Base-by-base conservation (phyloP, 139 green algal genomes). In the Coccomyxa sp. region DNA sequence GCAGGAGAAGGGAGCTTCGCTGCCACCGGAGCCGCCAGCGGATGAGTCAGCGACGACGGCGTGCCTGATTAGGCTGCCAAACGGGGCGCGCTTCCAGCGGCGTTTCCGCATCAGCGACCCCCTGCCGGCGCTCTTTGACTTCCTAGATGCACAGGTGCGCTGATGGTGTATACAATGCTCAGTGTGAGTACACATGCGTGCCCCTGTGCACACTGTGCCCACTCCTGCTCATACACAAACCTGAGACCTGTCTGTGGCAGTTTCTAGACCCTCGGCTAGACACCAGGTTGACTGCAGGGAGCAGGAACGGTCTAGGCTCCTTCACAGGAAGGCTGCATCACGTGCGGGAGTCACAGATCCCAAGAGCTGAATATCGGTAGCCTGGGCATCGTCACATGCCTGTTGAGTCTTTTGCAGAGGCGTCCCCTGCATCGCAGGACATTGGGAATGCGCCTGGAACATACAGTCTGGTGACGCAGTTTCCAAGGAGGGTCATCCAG, bases 41-140 rank as follows among this genome's bases (percentile, higher is more conserved):
- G 76, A 73, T 6, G 37, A 35, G 8, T 24, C 41, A 6, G 31
- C 79, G 73, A 0, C 81, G 7, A 54, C 81, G 7, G 81, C 82
- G 14, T 89, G 85, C 68, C 76, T 90, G 54, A 84, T 96, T 31
- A 78, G 92, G 54, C 79, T 96, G 38, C 92, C 92, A 3, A 87
- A 95, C 68, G 93, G 93, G 39, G 58, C 58, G 10, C 80, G 88
- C 9, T 37, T 88, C 27, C 73, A 18, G 2, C 81, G 92, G 12
- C 80, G 91, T 22, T 95, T 96, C 76, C n/a, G 54, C 35, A 38
- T 82, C 7, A 74, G 22, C 6, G 70, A 86, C 41, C 75, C 75
- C 5, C 55, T 89, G 40, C 55, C 79, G 0, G 36, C 74, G 71
- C 79, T 97, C 34, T 94, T 94, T 72, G 82, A 94, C 40, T 96